phyloP scores from a whole-genome alignment of 352 stramenopile genomes.

The Phytophthora megakarya region DNA sequence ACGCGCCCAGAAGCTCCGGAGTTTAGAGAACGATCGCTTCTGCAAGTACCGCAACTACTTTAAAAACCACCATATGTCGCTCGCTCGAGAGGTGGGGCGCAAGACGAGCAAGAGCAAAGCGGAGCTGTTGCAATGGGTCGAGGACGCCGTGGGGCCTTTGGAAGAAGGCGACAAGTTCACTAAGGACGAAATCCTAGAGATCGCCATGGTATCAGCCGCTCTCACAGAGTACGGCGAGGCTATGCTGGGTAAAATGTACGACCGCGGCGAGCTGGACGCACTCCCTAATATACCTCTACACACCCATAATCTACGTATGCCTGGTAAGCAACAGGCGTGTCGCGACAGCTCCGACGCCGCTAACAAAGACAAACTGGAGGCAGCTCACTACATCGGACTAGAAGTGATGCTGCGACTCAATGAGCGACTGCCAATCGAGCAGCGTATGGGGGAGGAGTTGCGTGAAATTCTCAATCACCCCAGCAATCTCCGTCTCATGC shows the following conservation, averaged over 20 bases:
- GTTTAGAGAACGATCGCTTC: slow-evolving; percentile 36
- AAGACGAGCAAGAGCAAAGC: slow-evolving; percentile 42
- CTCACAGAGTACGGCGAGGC: slow-evolving; percentile 42
- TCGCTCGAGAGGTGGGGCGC: slow-evolving; percentile 42
- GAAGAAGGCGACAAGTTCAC: slow-evolving; percentile 26
- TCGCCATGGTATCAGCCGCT: slow-evolving; percentile 47
- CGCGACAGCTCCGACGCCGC: slow-evolving; percentile 40
- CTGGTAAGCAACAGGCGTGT: slow-evolving; percentile 46
- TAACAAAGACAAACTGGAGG: slow-evolving; percentile 45
- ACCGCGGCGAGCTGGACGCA: slow-evolving; percentile 35
- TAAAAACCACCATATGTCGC: slow-evolving; percentile 54
- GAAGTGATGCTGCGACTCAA: slow-evolving; percentile 57
- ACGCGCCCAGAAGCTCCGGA: slow-evolving; percentile 31
- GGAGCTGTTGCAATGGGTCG: slow-evolving; percentile 40
- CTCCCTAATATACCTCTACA: slow-evolving; percentile 45
- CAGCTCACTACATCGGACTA: slow-evolving; percentile 51
- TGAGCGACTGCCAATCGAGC: slow-evolving; percentile 37
- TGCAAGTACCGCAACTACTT: slow-evolving; percentile 58
- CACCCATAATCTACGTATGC: slow-evolving; percentile 44
- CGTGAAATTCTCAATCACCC: slow-evolving; percentile 49
- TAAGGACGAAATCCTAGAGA: slow-evolving; percentile 47
- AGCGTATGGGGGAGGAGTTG: slow-evolving; percentile 51
- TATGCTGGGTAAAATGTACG: slow-evolving; percentile 34
- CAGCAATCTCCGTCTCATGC: slow-evolving; percentile 49
- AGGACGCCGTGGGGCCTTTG: slow-evolving; percentile 34